These are phyloP conservation scores for Drechslerella dactyloides DNA, from an alignment of 2,329 filamentous ascomycete species.

Conservation along the genomic window DNA sequence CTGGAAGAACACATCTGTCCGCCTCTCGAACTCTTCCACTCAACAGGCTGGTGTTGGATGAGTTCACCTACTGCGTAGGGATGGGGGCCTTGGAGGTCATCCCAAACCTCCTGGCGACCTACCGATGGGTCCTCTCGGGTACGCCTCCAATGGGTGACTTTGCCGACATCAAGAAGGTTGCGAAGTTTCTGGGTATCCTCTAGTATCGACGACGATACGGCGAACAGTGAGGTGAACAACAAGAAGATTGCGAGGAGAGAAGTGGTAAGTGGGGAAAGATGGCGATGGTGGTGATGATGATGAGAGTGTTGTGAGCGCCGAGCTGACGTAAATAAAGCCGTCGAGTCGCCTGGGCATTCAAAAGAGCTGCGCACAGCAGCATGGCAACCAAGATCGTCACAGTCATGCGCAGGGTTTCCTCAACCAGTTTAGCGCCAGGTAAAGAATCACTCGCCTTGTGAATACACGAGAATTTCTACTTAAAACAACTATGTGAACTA, in stretches of 20 bases:
- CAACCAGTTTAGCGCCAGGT: constrained; percentile 57
- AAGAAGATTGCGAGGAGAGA: constrained; percentile 59
- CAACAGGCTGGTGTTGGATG: constrained; percentile 68
- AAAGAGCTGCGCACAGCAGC: constrained; percentile 61
- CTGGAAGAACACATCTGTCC: constrained; percentile 56
- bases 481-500: constrained; percentile 36
- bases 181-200: constrained; percentile 64
- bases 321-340: constrained; percentile 56
- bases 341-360: constrained; percentile 66
- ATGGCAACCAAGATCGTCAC: constrained; percentile 64
- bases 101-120: constrained; percentile 61
- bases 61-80: constrained; percentile 66
- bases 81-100: constrained; percentile 58
- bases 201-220: constrained; percentile 64
- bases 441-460: neutral
- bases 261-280: constrained; percentile 57
- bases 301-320: constrained; percentile 15
- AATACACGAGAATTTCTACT: neutral
- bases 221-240: constrained; percentile 61
- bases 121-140: constrained; percentile 69
- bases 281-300: neutral
- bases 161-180: constrained; percentile 67
- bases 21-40: constrained; percentile 67
- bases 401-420: constrained; percentile 65
- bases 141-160: constrained; percentile 68